Evolutionary conservation across 2,329 filamentous ascomycete genomes (phyloP).

Genomic region (Escovopsis sp.): DNA sequence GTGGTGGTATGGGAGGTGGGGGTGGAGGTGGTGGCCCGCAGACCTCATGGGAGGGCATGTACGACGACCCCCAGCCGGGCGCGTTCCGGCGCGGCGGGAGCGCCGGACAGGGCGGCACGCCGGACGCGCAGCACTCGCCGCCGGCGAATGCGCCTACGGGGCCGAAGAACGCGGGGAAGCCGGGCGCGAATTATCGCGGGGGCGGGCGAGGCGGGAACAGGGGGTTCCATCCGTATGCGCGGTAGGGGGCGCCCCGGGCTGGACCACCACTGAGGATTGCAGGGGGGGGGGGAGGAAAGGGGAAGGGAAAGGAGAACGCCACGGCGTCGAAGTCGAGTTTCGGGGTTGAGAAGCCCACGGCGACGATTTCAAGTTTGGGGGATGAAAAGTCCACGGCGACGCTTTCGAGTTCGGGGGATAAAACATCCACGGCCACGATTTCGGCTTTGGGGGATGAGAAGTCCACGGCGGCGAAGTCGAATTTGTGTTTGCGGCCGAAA

Average conservation of each 20-base stretch:
- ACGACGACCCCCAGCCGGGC: slow-evolving; percentile 74
- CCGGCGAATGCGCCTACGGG: slow-evolving; percentile 66
- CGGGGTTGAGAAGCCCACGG: too few relatives aligned
- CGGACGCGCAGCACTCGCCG: slow-evolving; percentile 29
- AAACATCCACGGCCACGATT: too few relatives aligned
- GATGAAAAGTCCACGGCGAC: too few relatives aligned
- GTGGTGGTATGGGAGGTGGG: slow-evolving; percentile 19
- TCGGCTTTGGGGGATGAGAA: too few relatives aligned
- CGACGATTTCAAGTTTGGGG: too few relatives aligned
- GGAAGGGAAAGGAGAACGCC: background rate
- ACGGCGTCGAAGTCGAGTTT: too few relatives aligned
- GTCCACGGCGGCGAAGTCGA: too few relatives aligned
- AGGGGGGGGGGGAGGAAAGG: background rate
- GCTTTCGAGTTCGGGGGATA: too few relatives aligned
- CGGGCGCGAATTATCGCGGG: slow-evolving; percentile 84
- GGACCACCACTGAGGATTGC: background rate
- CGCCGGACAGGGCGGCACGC: slow-evolving; percentile 23
- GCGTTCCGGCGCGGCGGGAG: slow-evolving; percentile 27
- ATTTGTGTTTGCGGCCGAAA: too few relatives aligned
- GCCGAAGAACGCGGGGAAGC: slow-evolving; percentile 85
- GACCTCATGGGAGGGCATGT: slow-evolving; percentile 97
- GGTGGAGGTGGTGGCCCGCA: slow-evolving; percentile 43
- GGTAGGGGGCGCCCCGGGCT: too few relatives aligned
- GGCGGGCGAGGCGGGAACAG: slow-evolving; percentile 63
- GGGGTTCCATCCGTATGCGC: slow-evolving; percentile 65